These are phyloP conservation scores for Aschersonia sp. DNA, from an alignment of 2,329 filamentous ascomycete species.

Conservation along the genomic window DNA sequence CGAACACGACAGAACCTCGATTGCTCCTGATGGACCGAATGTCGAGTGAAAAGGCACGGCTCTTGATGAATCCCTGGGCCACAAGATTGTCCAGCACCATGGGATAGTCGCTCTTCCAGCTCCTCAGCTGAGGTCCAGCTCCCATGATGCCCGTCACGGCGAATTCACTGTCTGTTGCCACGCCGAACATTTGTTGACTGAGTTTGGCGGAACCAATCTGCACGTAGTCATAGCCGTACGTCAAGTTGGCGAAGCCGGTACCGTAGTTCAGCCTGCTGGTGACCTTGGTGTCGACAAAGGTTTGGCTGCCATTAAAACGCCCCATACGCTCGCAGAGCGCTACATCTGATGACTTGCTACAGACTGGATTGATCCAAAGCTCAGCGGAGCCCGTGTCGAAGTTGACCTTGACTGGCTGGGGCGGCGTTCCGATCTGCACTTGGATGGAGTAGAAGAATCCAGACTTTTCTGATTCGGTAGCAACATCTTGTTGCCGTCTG, in stretches of 20 bases:
- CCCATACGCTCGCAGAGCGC: constrained; percentile 14
- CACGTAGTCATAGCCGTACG: constrained; percentile 19
- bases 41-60: constrained; percentile 20
- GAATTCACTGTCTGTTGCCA: constrained; percentile 16
- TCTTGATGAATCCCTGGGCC: constrained; percentile 20
- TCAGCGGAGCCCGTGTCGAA: constrained; percentile 27
- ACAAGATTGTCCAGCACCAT: constrained; percentile 19
- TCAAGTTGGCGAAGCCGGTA: constrained; percentile 15
- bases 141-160: constrained; percentile 19
- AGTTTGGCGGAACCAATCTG: constrained; percentile 16
- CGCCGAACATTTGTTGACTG: constrained; percentile 21
- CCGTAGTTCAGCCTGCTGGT: constrained; percentile 15
- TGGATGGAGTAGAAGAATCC: constrained; percentile 24
- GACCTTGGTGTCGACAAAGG: constrained; percentile 12
- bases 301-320: constrained; percentile 15
- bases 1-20: constrained; percentile 29
- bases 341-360: constrained; percentile 14
- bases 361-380: constrained; percentile 27
- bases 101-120: constrained; percentile 20
- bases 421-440: constrained; percentile 21
- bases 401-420: constrained; percentile 21
- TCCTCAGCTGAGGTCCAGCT: constrained; percentile 15
- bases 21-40: constrained; percentile 16
- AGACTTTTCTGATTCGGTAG: constrained; percentile 10
- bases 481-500: constrained; percentile 15